Percentiles rank a stretch among this genome's conserved stretches.
These are phyloP conservation scores for Tephrocybe sp. DNA, from an alignment of 768 basidiomycete species.

Conservation along the genomic window DNA sequence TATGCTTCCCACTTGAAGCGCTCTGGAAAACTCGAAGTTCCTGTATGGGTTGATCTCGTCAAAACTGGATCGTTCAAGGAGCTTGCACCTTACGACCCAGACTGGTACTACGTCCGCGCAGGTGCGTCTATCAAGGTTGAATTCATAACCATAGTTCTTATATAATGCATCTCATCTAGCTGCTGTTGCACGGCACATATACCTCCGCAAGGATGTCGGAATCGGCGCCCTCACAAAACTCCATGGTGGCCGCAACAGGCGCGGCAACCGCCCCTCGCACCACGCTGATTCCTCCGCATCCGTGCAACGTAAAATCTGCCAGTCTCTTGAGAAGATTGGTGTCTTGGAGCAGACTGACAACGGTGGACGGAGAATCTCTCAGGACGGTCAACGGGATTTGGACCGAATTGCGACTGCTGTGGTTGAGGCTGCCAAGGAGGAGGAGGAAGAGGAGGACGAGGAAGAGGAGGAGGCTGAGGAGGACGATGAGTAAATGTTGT, in stretches of 20 bases:
- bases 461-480: slow-evolving; percentile 66
- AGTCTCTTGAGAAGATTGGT: slow-evolving; percentile 97
- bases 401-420: slow-evolving; percentile 92
- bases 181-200: slow-evolving; percentile 97
- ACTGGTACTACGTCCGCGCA: slow-evolving; percentile 99
- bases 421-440: slow-evolving; percentile 72
- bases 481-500: slow-evolving; percentile 51
- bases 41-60: slow-evolving; percentile 97
- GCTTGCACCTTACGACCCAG: slow-evolving; percentile 97
- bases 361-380: slow-evolving; percentile 93
- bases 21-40: slow-evolving; percentile 98
- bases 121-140: slow-evolving; percentile 52
- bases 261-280: slow-evolving; percentile 96
- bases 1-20: slow-evolving; percentile 97
- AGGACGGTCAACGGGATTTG: slow-evolving; percentile 95
- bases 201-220: slow-evolving; percentile 97
- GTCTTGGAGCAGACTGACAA: slow-evolving; percentile 92
- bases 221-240: slow-evolving; percentile 93
- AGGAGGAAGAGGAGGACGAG: slow-evolving; percentile 73
- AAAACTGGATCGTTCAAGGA: slow-evolving; percentile 98
- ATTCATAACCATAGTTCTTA: not conserved
- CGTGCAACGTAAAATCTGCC: slow-evolving; percentile 94
- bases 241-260: slow-evolving; percentile 93
- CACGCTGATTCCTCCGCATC: slow-evolving; percentile 83
- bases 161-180: slow-evolving; percentile 43